Evolutionary conservation across 768 basidiomycete genomes (phyloP), one percentile per base, ranked within the genome.

Genomic region (Lentinula detonsa): DNA sequence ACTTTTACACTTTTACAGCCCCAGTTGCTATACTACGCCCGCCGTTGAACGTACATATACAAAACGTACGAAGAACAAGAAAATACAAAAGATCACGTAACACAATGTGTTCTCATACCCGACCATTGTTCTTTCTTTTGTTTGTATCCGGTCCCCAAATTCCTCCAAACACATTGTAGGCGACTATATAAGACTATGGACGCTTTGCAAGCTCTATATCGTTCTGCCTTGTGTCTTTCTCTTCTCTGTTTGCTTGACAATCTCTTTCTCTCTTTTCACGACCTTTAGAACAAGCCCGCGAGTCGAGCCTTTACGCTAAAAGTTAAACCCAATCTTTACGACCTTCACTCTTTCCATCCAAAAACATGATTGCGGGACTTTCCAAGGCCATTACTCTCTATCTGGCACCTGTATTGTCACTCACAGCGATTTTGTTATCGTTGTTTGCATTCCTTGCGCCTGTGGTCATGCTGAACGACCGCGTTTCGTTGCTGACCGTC

Each of bases 381-480:
- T 86, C 88, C 13, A 90, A 85, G 78, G 81, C 82, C 59, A 75
- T 84, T 65, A 85, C 81, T 57, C 76, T 88, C 57, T 90, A 86
- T 68, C 78, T 92, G 56, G 79, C 88, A 1, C 87, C 88, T 23
- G 23, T 89, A 4, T 73, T 92, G 53, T 79, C 83, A 62, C 73
- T 91, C 46, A 84, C 89, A 4, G 81, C 88, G 9, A 73, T 88
- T 53, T 65, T 92, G 37, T 82, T 93, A 45, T 76, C 83, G 3
- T 68, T 90, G 2, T 83, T 93, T 63, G 80, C 85, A 4, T 89
- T 83, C 63, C 73, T 90, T n/a, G 82, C 91, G 0, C 91, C 91
- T 0, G 76, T 75, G 4, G 65, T 85, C 54, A 70, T 88, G 66
- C 76, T 91, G 10, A 81, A 84, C 35, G 77, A 78, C 64, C 78